Evolutionary conservation across 2,329 filamentous ascomycete genomes (phyloP).

Genomic region (Ophiostoma novo-ulmi): DNA sequence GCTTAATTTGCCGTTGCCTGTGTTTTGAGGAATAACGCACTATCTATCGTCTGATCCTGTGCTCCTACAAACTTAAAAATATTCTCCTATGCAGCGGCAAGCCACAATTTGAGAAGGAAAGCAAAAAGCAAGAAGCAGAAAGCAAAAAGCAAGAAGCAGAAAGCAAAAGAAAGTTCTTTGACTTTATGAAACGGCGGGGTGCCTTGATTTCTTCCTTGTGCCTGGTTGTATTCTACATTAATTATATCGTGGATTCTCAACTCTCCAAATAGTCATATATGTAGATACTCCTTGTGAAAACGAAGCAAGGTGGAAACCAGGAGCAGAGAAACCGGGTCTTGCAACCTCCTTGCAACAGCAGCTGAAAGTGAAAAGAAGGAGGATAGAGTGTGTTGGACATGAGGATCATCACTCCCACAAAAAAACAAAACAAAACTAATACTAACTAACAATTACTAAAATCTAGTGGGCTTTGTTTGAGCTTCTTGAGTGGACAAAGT

Average conservation of each 20-base stretch:
- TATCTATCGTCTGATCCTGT: not conserved
- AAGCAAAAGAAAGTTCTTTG: no score
- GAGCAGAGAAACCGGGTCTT: not conserved
- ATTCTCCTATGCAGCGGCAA: not conserved
- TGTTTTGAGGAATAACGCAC: not conserved
- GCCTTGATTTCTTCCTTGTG: not conserved
- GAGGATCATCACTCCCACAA: constrained; percentile 1
- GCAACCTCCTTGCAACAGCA: not conserved
- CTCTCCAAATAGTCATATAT: no score
- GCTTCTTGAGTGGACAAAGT: not conserved
- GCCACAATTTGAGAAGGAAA: not conserved
- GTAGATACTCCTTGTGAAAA: not conserved
- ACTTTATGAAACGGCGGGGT: no score
- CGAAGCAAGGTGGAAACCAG: not conserved
- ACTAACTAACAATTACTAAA: not conserved
- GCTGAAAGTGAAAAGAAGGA: not conserved
- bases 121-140: no score
- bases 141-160: no score
- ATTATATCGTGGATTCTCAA: no score
- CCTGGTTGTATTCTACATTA: no score
- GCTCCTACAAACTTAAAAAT: not conserved
- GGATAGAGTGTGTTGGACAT: constrained; percentile 2
- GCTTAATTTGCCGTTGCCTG: not conserved
- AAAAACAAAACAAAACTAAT: not conserved
- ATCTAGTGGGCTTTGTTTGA: constrained; percentile 4